These are phyloP conservation scores for Ramalina intermedia DNA, from an alignment of 495 filamentous ascomycete genomes.

Conservation along the genomic window DNA sequence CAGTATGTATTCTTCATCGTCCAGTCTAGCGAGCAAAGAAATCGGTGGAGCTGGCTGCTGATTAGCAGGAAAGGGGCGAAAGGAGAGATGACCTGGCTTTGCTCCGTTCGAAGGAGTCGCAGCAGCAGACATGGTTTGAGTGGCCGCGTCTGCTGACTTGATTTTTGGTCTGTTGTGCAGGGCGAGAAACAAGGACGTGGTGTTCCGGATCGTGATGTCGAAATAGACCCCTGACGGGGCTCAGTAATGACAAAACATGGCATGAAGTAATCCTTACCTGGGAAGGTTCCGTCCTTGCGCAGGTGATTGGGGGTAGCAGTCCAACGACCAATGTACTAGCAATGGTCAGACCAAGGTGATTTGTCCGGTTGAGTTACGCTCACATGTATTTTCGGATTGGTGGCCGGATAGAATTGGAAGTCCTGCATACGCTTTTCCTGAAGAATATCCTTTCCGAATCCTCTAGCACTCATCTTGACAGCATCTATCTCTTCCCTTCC, in stretches of 20 bases:
- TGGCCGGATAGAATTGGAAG: slow-evolving; percentile 19
- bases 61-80: slow-evolving; percentile 13
- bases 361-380: neutral
- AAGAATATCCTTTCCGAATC: slow-evolving; percentile 11
- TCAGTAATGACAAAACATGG: neutral
- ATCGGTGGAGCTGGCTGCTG: slow-evolving; percentile 18
- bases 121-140: neutral
- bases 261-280: slow-evolving; percentile 10
- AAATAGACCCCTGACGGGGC: slow-evolving; percentile 22
- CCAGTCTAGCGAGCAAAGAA: slow-evolving; percentile 22
- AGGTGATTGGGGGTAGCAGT: slow-evolving; percentile 22
- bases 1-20: slow-evolving; percentile 24
- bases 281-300: slow-evolving; percentile 23
- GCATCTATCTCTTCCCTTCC: slow-evolving; percentile 13
- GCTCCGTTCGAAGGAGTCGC: neutral
- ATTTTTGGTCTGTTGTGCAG: slow-evolving; percentile 17
- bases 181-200: slow-evolving; percentile 20
- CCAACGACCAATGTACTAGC: slow-evolving; percentile 23
- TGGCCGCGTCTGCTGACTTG: neutral
- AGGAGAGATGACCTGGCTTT: slow-evolving; percentile 14
- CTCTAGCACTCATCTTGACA: slow-evolving; percentile 10
- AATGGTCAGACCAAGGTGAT: neutral
- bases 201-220: slow-evolving; percentile 21
- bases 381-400: slow-evolving; percentile 21
- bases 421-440: slow-evolving; percentile 14